phyloP scores from a whole-genome alignment of 2,329 filamentous ascomycete species.

The Fusarium praegraminearum region DNA sequence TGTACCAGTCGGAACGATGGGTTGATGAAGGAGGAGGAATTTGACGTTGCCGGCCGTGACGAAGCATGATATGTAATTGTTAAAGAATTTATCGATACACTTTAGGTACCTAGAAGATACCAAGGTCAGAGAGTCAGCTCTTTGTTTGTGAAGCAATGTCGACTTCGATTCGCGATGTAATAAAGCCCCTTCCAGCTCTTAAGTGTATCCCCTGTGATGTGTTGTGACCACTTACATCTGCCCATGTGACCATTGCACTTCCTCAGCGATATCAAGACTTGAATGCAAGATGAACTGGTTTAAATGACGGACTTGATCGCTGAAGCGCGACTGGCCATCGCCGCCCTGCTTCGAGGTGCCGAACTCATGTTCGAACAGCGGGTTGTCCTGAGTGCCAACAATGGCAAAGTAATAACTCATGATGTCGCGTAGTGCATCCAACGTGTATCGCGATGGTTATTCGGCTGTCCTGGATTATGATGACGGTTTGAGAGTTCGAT shows the following conservation, averaged over 20 bases:
- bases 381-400: conserved; percentile 93
- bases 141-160: not conserved
- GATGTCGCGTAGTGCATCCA: conserved; percentile 51
- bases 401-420: conserved; percentile 99
- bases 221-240: conserved; percentile 72
- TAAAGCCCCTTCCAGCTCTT: conserved; percentile 6
- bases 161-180: not conserved
- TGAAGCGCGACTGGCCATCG: conserved; percentile 90
- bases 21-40: conserved; percentile 93
- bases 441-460: not conserved
- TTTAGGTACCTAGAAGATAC: conserved; percentile 83
- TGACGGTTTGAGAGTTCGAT: not conserved
- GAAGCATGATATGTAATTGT: conserved; percentile 95
- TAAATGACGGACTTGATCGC: conserved; percentile 88
- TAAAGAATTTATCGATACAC: conserved; percentile 95
- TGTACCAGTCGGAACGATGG: conserved; percentile 61
- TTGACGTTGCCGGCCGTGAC: conserved; percentile 92
- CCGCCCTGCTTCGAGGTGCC: conserved; percentile 96
- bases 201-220: not conserved
- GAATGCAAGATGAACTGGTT: conserved; percentile 98
- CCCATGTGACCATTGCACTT: conserved; percentile 91
- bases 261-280: conserved; percentile 93
- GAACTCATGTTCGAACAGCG: conserved; percentile 96
- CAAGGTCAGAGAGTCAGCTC: conserved; percentile 9
- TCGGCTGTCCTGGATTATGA: not conserved